Conservation (phyloP, 805 yeast species). For the Cyberlindnera sargentensis region DNA sequence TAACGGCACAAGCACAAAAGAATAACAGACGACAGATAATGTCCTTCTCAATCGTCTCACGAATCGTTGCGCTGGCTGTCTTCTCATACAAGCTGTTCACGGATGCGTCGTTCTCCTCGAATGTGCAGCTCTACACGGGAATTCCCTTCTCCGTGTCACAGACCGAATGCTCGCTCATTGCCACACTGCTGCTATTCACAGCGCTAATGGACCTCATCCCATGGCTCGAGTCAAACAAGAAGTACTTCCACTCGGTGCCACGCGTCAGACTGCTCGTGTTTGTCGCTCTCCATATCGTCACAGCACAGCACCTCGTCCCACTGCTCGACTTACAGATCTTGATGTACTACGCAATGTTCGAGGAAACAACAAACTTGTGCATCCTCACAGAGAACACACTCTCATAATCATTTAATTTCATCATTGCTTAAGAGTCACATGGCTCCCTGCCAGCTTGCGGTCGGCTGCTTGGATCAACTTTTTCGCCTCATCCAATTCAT, state of each 20-base stretch:
- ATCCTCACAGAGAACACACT: not conserved
- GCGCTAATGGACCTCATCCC: slow-evolving; percentile 1
- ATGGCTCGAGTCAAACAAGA: not conserved
- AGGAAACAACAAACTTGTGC: not conserved
- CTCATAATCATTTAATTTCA: not conserved
- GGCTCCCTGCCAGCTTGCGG: not conserved
- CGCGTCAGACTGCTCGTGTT: not conserved
- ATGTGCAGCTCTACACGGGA: not conserved
- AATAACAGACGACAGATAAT: no score
- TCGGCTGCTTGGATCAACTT: slow-evolving; percentile 11
- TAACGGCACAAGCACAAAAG: no score
- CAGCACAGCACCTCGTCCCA: not conserved
- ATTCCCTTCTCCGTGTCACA: no score
- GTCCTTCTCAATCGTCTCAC: not conserved
- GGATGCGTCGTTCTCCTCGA: not conserved
- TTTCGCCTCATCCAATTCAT: slow-evolving; percentile 15
- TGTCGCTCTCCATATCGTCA: not conserved
- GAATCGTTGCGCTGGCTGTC: not conserved
- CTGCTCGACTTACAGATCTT: not conserved
- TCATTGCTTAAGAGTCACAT: no score
- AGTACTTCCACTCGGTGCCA: not conserved
- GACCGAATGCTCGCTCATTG: not conserved
- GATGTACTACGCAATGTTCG: slow-evolving; percentile 1
- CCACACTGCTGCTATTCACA: not conserved
- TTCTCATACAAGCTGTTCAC: not conserved